These are phyloP conservation scores for Aspergillus neotritici DNA, from an alignment of 2,329 filamentous ascomycete genomes.

Conservation along the genomic window DNA sequence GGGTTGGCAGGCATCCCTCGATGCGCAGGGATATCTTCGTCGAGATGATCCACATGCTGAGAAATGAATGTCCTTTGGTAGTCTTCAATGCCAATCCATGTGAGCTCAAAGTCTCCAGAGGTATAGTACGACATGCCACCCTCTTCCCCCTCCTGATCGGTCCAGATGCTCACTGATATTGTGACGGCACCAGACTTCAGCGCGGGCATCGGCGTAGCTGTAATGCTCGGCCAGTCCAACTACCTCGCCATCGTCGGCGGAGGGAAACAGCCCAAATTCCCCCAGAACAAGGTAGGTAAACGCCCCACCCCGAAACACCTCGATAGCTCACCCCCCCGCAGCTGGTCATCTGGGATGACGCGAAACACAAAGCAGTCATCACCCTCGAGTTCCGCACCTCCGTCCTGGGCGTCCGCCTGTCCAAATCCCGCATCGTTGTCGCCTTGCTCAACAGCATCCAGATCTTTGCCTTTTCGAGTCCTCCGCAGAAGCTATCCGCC, in stretches of 20 bases:
- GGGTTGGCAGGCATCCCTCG: conserved; percentile 9
- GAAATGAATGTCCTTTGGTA: conserved; percentile 30
- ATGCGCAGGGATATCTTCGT: conserved; percentile 2
- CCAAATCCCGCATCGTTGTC: conserved; percentile 69
- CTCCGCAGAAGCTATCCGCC: conserved; percentile 62
- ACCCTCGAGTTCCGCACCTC: conserved; percentile 73
- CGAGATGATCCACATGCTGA: conserved; percentile 10
- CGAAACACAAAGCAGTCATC: conserved; percentile 67
- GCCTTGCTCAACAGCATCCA: conserved; percentile 76
- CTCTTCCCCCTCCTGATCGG: neutral
- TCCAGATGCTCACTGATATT: neutral
- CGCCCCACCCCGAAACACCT: neutral
- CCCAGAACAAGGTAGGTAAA: conserved; percentile 67
- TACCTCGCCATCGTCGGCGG: conserved; percentile 87
- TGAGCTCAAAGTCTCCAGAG: conserved; percentile 59
- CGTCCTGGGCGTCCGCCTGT: conserved; percentile 73
- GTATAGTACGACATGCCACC: conserved; percentile 28
- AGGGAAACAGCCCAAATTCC: conserved; percentile 76
- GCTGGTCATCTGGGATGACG: conserved; percentile 87
- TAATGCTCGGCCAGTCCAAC: conserved; percentile 82
- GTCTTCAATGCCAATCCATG: conserved; percentile 70
- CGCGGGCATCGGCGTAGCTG: conserved; percentile 72
- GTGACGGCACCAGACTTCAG: conserved; percentile 70
- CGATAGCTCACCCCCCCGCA: conserved; percentile 13
- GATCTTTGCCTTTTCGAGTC: conserved; percentile 71